phyloP scores from a whole-genome alignment of 1,139 yeast species.

The Casaregolazyma suthepensis region DNA sequence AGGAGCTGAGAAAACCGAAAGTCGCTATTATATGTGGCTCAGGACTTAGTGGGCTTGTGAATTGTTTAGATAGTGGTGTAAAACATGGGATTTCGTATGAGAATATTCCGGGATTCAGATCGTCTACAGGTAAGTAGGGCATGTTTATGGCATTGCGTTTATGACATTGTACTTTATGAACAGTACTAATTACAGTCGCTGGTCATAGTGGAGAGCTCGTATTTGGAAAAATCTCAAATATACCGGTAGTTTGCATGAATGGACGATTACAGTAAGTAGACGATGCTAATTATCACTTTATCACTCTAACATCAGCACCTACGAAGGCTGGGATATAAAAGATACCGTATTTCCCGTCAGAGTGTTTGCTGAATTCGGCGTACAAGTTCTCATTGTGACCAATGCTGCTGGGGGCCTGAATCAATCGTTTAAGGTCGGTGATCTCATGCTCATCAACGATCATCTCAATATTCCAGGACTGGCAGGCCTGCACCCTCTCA shows the following conservation, averaged over 20 bases:
- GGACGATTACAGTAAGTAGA: conserved; percentile 64
- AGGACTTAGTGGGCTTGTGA: conserved; percentile 83
- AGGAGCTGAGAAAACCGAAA: conserved; percentile 31
- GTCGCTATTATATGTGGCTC: conserved; percentile 89
- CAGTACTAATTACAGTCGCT: conserved; percentile 40
- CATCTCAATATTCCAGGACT: conserved; percentile 89
- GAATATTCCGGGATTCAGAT: conserved; percentile 72
- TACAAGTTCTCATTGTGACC: conserved; percentile 60
- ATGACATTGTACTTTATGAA: too few relatives aligned
- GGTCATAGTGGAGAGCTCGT: conserved; percentile 86
- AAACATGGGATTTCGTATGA: conserved; percentile 51
- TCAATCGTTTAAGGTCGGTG: conserved; percentile 65
- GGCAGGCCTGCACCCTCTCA: conserved; percentile 79
- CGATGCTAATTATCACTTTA: not conserved
- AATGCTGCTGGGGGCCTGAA: conserved; percentile 95
- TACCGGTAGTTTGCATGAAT: conserved; percentile 88
- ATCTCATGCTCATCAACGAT: conserved; percentile 81
- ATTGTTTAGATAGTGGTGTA: conserved; percentile 40
- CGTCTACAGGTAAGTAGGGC: conserved; percentile 47
- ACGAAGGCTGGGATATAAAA: conserved; percentile 79
- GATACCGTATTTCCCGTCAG: conserved; percentile 85
- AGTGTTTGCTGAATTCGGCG: conserved; percentile 59
- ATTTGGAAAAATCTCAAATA: conserved; percentile 63
- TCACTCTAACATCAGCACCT: conserved; percentile 38
- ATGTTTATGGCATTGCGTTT: not conserved